Evolutionary conservation across 345 rosid species (phyloP), one percentile per base, ranked within the genome.

Genomic region (Heritiera littoralis): DNA sequence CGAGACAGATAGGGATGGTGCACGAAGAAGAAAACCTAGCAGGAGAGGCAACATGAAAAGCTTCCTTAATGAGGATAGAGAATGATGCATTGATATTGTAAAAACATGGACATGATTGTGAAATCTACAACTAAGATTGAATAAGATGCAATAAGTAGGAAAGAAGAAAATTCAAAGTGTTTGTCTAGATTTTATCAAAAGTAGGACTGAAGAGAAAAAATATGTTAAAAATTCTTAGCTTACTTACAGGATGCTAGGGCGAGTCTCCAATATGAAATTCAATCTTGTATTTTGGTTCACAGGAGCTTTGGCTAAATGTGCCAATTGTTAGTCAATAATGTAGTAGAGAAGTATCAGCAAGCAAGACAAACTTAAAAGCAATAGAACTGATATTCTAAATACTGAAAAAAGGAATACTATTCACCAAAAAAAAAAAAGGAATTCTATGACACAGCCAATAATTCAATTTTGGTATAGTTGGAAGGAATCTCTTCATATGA

Each of bases 211-310:
- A 35, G 28, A 65, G 15, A 52, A 76, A 64, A 77, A 14, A 7
- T 30, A 55, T 18, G 66, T 20, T 11, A 9, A 68, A 41, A 76
- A 68, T 6, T 41, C 6, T 41, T 51, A 11, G 74, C 66, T 66
- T 79, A 85, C 87, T 89, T 85, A 95, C 98, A 32, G 97, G 97
- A 66, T 90, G 95, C 84, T 88, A 93, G 46, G 93, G 94, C 6
- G 91, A 80, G 74, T 89, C 89, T 79, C 90, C 92, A 2, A 89
- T 81, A 69, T 89, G 94, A 80, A 89, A 93, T 76, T 90, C 91
- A 52, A 95, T 89, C 81, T 82, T 89, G 83, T 93, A 93, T 80
- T 93, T 91, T 43, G 97, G 95, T 78, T 95, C 95, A 74, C 90
- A 92, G 74, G 90, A 86, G 83, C 88, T 88, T 68, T 88, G 91